phyloP scores from a whole-genome alignment of 2,329 filamentous ascomycete species.

The Metarhizium robertsii region DNA sequence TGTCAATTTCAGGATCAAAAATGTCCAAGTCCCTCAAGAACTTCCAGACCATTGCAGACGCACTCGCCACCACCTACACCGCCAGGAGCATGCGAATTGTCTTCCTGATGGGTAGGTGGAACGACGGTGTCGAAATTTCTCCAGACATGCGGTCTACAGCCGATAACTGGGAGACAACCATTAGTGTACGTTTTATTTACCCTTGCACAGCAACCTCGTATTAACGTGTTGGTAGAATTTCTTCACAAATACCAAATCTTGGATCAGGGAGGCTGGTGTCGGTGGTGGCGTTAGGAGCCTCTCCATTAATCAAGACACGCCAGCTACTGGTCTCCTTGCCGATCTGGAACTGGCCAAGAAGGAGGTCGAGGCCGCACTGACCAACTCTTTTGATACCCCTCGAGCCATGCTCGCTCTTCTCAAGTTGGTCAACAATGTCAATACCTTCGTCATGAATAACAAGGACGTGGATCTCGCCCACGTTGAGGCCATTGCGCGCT shows the following conservation, averaged over 20 bases:
- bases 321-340: constrained; percentile 23
- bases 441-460: constrained; percentile 45
- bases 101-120: constrained; percentile 83
- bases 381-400: constrained; percentile 83
- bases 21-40: constrained; percentile 97
- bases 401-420: constrained; percentile 69
- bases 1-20: constrained; percentile 77
- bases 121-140: constrained; percentile 84
- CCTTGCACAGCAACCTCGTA: neutral
- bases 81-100: constrained; percentile 73
- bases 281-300: constrained; percentile 26
- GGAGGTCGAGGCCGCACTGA: constrained; percentile 50
- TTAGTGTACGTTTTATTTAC: constrained; percentile 43
- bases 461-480: constrained; percentile 36
- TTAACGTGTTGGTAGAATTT: constrained; percentile 37
- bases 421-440: constrained; percentile 69
- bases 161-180: constrained; percentile 68
- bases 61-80: constrained; percentile 61
- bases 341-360: constrained; percentile 45
- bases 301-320: constrained; percentile 24
- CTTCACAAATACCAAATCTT: constrained; percentile 47
- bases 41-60: constrained; percentile 86
- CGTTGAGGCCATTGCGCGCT: constrained; percentile 55
- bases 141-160: constrained; percentile 69
- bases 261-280: constrained; percentile 36